These are phyloP conservation scores for Suhomyces xylopsoci DNA, from an alignment of 805 yeast species.

Conservation along the genomic window DNA sequence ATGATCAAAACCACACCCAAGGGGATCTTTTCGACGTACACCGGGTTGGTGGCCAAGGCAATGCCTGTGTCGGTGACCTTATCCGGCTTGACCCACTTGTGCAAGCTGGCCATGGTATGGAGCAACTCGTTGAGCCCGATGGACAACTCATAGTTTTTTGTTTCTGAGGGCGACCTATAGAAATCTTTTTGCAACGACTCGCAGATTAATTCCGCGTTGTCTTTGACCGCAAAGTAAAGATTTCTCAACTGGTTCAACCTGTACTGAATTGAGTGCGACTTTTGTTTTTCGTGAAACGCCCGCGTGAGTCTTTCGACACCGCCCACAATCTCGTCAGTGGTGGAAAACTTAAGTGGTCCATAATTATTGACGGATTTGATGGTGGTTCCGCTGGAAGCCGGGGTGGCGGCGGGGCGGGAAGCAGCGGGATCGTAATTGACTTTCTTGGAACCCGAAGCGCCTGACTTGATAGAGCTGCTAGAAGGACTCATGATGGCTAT, in stretches of 20 bases:
- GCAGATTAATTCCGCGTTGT: slow-evolving; percentile 51
- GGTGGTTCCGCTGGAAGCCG: background rate
- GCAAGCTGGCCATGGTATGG: slow-evolving; percentile 56
- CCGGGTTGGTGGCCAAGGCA: slow-evolving; percentile 26
- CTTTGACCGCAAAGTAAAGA: slow-evolving; percentile 60
- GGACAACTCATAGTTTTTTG: slow-evolving; percentile 55
- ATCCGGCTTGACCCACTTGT: slow-evolving; percentile 58
- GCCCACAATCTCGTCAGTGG: slow-evolving; percentile 45
- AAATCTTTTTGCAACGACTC: slow-evolving; percentile 67
- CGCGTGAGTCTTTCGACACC: slow-evolving; percentile 42
- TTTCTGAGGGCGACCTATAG: slow-evolving; percentile 61
- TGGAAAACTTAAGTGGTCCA: slow-evolving; percentile 37
- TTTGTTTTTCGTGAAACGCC: slow-evolving; percentile 44
- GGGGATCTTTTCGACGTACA: slow-evolving; percentile 36
- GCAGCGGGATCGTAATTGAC: background rate
- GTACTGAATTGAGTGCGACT: slow-evolving; percentile 49
- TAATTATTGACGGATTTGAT: background rate
- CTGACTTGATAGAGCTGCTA: background rate
- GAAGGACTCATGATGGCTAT: slow-evolving; percentile 1
- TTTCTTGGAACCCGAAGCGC: background rate
- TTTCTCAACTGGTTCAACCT: slow-evolving; percentile 65
- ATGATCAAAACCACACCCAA: slow-evolving; percentile 71
- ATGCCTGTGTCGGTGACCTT: slow-evolving; percentile 36
- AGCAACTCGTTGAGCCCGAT: slow-evolving; percentile 54
- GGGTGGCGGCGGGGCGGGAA: background rate